Evolutionary conservation across 192 early-diverging fungal species (phyloP), one percentile per base, ranked within the genome.

Genomic region (Linnemannia elongata): DNA sequence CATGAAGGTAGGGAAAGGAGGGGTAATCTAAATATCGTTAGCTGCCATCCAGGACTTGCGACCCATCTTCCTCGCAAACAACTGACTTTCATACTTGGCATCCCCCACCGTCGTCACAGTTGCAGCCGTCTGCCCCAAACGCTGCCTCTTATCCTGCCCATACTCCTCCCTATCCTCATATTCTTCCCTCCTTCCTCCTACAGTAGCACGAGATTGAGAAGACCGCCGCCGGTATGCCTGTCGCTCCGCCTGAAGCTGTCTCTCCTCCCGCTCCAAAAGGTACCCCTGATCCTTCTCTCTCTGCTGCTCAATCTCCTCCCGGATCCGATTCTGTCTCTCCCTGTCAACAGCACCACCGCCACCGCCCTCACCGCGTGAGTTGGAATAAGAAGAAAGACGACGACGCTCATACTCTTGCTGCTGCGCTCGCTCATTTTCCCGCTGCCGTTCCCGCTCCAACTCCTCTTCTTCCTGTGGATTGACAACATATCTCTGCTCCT

Each of bases 11-110:
- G 60, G 60, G 12, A 13, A 6, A 60, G 44, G 0, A 22, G 52
- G 52, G 22, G 13, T n/a, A 8, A 27, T 81, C 22, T 69, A 82
- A 24, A 82, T 35, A 47, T 82, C 81, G 55, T 82, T 82, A 4
- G 81, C 81, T 41, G 76, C 81, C 5, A 82, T 35, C 81, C 81
- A 82, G 9, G 81, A 82, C 55, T 76, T 82, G 47, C 81, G 74
- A 10, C 81, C 81, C 81, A 82, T 82, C 27, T 47, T 47, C 12
- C 75, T 68, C 24, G 44, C 42, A 73, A 69, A 76, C 55, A 60
- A 27, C 55, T 60, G 55, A 12, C 55, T 60, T n/a, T 60, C 55
- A 60, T 60, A 44, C 57, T 33, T 7, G 30, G 71, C 70, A 52
- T 17, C 20, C 49, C 20, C 49, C 49, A 52, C 20, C 49, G 17